phyloP scores from a whole-genome alignment of 805 yeast genomes.

The Saccharomyces kudriavzevii region DNA sequence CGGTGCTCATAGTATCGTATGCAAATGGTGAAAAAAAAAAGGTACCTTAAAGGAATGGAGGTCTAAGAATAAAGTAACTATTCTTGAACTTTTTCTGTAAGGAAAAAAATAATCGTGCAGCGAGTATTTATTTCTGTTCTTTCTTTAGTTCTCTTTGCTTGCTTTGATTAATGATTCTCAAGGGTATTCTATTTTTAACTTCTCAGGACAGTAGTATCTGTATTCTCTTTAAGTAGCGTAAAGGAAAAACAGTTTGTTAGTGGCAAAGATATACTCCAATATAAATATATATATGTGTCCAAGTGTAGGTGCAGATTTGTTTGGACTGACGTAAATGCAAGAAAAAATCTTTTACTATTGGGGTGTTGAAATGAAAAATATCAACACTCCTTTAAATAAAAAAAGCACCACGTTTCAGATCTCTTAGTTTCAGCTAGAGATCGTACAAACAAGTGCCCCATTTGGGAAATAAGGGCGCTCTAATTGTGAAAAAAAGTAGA shows the following conservation, averaged over 20 bases:
- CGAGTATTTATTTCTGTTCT: not conserved
- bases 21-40: not conserved
- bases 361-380: not conserved
- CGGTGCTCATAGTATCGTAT: constrained; percentile 12
- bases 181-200: not conserved
- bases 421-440: not conserved
- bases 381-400: not conserved
- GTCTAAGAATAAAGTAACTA: not conserved
- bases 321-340: not conserved
- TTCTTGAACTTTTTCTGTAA: not conserved
- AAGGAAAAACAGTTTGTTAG: not conserved
- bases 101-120: not conserved
- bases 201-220: not conserved
- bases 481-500: not conserved
- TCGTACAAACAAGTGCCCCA: not conserved
- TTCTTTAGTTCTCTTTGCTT: not conserved
- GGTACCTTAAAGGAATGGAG: not conserved
- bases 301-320: not conserved
- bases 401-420: not conserved
- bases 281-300: not conserved
- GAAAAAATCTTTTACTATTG: not conserved
- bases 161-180: not conserved
- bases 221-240: not conserved
- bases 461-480: not conserved
- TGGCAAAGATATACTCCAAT: not conserved